These are phyloP conservation scores for Herpetomonas tarakana DNA, from an alignment of 208 protist species.

Conservation along the genomic window DNA sequence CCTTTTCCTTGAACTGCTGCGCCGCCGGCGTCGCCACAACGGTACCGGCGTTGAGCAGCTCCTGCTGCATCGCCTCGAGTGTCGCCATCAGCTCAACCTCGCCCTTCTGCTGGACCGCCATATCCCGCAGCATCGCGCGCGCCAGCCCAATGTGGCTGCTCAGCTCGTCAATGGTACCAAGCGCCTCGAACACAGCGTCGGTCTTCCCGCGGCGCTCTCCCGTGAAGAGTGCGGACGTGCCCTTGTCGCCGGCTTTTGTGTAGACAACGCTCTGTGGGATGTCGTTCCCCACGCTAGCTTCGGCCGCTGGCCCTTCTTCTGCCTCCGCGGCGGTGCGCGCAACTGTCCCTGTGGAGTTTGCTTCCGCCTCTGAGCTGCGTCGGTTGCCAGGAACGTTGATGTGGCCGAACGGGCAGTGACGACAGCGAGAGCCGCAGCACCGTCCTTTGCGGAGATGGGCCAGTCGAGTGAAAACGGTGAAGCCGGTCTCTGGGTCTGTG, in stretches of 20 bases:
- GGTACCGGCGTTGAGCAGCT: conserved; percentile 63
- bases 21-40: conserved; percentile 62
- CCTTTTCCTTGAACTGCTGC: conserved; percentile 10
- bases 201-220: conserved; percentile 52
- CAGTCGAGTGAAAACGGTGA: conserved; percentile 45
- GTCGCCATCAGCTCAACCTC: conserved; percentile 18
- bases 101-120: conserved; percentile 12
- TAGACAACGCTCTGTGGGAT: conserved; percentile 36
- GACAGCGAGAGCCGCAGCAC: conserved; percentile 47
- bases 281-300: neutral
- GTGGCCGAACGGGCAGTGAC: conserved; percentile 59
- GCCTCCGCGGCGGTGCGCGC: neutral
- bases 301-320: neutral
- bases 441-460: conserved; percentile 21
- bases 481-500: conserved; percentile 40
- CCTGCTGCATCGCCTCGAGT: conserved; percentile 50
- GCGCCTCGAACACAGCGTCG: conserved; percentile 58
- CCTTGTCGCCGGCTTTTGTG: conserved; percentile 65
- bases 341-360: neutral
- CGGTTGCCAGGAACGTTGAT: conserved; percentile 24
- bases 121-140: conserved; percentile 20
- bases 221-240: conserved; percentile 50
- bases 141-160: conserved; percentile 49
- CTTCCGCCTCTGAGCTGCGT: neutral
- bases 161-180: conserved; percentile 61